These are phyloP conservation scores for Cantharellus cinnabarinus DNA, from an alignment of 768 basidiomycete genomes.

Conservation along the genomic window DNA sequence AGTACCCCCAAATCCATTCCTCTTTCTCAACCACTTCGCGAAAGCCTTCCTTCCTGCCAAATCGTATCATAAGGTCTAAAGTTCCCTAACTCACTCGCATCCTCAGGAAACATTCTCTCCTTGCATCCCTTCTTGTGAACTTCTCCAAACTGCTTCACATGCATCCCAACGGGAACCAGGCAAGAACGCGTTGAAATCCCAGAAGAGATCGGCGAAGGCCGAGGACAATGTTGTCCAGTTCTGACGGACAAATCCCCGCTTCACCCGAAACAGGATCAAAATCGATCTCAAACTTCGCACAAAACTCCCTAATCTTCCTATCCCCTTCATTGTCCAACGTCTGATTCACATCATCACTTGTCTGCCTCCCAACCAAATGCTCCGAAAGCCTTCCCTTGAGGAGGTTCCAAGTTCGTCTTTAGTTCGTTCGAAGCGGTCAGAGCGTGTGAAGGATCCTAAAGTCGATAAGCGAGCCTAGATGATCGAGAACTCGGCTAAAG, in stretches of 20 bases:
- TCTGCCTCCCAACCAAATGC: not conserved
- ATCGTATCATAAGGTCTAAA: slow-evolving; percentile 6
- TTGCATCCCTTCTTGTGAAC: slow-evolving; percentile 3
- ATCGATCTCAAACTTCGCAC: not conserved
- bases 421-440: not conserved
- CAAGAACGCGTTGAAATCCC: slow-evolving; percentile 4
- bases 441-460: too few species aligned
- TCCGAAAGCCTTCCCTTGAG: not conserved
- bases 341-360: not conserved
- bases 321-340: not conserved
- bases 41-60: slow-evolving; percentile 3
- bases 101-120: not conserved
- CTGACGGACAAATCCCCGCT: not conserved
- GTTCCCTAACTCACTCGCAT: not conserved
- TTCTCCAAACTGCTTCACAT: not conserved
- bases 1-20: not conserved
- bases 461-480: too few species aligned
- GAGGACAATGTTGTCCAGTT: slow-evolving; percentile 3
- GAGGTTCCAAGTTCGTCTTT: not conserved
- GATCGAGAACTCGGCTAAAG: too few species aligned
- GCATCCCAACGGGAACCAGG: not conserved
- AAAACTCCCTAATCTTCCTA: not conserved
- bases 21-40: slow-evolving; percentile 1
- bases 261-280: not conserved
- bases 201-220: slow-evolving; percentile 7